Evolutionary conservation across 176 grass and related monocot species (phyloP).

Genomic region (Lolium perenne): DNA sequence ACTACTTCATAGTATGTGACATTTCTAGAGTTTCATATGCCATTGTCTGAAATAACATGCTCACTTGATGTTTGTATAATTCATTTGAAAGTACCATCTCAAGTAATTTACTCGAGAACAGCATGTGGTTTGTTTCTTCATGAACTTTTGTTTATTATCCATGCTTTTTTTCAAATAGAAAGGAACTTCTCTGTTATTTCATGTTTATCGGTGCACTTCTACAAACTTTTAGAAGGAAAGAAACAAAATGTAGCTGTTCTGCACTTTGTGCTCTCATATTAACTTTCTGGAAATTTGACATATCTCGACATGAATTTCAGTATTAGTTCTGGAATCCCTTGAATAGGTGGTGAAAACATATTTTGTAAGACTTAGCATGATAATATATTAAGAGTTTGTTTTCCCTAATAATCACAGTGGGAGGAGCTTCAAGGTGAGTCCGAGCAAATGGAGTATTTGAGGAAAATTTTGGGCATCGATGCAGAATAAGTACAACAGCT

Average conservation of each 20-base stretch:
- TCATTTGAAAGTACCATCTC: background rate
- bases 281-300: background rate
- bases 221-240: background rate
- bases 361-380: background rate
- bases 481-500: conserved; percentile 39
- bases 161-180: background rate
- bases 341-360: background rate
- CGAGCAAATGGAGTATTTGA: conserved; percentile 91
- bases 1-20: background rate
- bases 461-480: conserved; percentile 71
- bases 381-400: background rate
- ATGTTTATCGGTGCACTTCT: background rate
- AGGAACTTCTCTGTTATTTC: background rate
- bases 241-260: background rate
- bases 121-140: background rate
- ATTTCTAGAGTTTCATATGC: background rate
- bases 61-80: background rate
- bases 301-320: background rate
- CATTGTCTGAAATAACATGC: background rate
- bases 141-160: background rate
- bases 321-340: background rate
- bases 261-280: background rate
- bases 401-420: conserved; percentile 64
- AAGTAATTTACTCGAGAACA: background rate
- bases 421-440: conserved; percentile 71